Conservation (phyloP, 163 green algal species). For the Scenedesmus sp. region DNA sequence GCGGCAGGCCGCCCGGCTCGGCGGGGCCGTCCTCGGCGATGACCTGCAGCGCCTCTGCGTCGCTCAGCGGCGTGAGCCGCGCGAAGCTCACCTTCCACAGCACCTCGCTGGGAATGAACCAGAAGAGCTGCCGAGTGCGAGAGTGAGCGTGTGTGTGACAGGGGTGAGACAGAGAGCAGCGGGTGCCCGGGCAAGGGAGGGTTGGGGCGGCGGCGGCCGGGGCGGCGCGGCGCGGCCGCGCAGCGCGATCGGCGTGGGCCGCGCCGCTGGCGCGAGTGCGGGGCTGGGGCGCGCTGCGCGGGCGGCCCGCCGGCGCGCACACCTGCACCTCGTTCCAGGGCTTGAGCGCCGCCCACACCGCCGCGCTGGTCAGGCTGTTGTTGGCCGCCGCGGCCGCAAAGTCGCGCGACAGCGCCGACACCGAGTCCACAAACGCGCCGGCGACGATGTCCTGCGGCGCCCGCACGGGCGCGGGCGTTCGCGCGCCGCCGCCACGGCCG, state of each 20-base stretch:
- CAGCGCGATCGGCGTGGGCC: too few species aligned
- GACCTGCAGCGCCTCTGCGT: background rate
- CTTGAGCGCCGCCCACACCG: constrained; percentile 47
- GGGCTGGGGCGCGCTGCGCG: too few species aligned
- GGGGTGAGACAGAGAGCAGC: too few species aligned
- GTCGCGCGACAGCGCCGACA: constrained; percentile 62
- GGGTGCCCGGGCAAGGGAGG: too few species aligned
- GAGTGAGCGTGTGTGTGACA: too few species aligned
- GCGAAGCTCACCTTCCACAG: constrained; percentile 24
- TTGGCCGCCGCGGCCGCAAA: constrained; percentile 57
- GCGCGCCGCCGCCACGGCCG: too few species aligned
- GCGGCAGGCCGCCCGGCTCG: background rate
- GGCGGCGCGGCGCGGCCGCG: too few species aligned
- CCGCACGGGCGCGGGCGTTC: too few species aligned
- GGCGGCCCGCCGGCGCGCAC: too few species aligned
- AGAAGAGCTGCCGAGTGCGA: constrained; percentile 78
- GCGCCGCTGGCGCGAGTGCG: too few species aligned
- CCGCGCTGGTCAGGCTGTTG: constrained; percentile 23
- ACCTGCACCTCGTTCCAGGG: constrained; percentile 64
- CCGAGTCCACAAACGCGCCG: constrained; percentile 50
- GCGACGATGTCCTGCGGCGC: constrained; percentile 48
- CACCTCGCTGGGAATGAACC: constrained; percentile 58
- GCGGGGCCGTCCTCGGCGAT: background rate
- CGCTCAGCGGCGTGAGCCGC: background rate
- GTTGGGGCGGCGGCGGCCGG: too few species aligned